These are phyloP conservation scores for Platismatia glauca DNA, from an alignment of 495 filamentous ascomycete species.

Conservation along the genomic window DNA sequence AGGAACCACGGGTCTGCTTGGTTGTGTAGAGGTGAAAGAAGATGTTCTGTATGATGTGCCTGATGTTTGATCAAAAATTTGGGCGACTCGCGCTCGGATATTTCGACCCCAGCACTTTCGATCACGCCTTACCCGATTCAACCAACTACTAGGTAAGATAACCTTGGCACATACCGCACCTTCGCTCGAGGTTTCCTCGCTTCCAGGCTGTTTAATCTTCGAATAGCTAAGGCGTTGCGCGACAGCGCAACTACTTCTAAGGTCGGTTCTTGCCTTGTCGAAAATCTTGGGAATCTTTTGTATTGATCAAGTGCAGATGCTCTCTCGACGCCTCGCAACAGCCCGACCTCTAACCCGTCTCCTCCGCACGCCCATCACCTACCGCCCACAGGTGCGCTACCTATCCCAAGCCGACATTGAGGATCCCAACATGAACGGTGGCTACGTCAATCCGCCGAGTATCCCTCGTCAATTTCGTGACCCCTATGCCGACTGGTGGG, in stretches of 20 bases:
- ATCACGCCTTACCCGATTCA: constrained; percentile 16
- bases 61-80: constrained; percentile 19
- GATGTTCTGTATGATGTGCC: constrained; percentile 17
- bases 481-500: constrained; percentile 93
- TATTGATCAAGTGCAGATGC: constrained; percentile 29
- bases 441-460: constrained; percentile 78
- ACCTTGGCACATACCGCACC: background rate
- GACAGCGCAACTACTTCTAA: constrained; percentile 1
- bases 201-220: background rate
- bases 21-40: constrained; percentile 23
- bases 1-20: constrained; percentile 34
- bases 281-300: background rate
- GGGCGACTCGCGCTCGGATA: constrained; percentile 17
- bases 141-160: too few species aligned
- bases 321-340: constrained; percentile 33
- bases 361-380: constrained; percentile 25
- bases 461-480: constrained; percentile 84
- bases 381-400: constrained; percentile 39
- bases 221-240: constrained; percentile 1
- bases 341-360: constrained; percentile 33
- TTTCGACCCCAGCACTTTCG: constrained; percentile 15
- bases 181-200: background rate
- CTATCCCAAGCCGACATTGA: constrained; percentile 52
- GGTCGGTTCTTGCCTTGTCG: background rate
- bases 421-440: constrained; percentile 81